Evolutionary conservation across 208 protist genomes (phyloP).

Genomic region (Herpetomonas muscarum): DNA sequence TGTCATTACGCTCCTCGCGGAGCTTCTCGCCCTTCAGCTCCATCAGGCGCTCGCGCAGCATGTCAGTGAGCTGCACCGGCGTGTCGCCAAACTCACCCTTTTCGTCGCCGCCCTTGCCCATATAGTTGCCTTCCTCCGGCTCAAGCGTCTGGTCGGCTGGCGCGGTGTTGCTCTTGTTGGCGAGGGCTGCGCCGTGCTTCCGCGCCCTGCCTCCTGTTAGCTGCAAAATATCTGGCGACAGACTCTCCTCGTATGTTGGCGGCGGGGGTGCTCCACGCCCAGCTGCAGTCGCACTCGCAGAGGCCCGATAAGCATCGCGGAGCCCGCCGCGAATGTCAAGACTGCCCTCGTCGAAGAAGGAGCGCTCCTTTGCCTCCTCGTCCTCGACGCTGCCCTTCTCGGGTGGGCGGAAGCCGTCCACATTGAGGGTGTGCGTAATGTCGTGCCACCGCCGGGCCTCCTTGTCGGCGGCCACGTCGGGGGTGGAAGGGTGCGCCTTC

Average conservation of each 20-base stretch:
- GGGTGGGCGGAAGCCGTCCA: slow-evolving; percentile 33
- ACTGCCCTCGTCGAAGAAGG: slow-evolving; percentile 78
- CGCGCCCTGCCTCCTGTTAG: slow-evolving; percentile 55
- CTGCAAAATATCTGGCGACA: slow-evolving; percentile 71
- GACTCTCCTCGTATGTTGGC: slow-evolving; percentile 15
- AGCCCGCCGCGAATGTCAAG: slow-evolving; percentile 61
- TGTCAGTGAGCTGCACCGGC: slow-evolving; percentile 82
- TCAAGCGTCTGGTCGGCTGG: slow-evolving; percentile 79
- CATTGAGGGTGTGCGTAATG: slow-evolving; percentile 43
- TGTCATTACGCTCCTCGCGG: slow-evolving; percentile 71
- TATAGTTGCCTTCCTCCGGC: slow-evolving; percentile 16
- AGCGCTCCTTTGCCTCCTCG: slow-evolving; percentile 16
- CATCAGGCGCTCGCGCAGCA: slow-evolving; percentile 85
- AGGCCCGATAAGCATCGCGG: slow-evolving; percentile 8
- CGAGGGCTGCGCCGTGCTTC: slow-evolving; percentile 45
- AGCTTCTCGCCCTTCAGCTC: slow-evolving; percentile 80
- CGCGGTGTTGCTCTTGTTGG: slow-evolving; percentile 52
- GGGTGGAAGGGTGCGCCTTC: slow-evolving; percentile 22
- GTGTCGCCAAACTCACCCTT: slow-evolving; percentile 69
- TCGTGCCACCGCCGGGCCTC: slow-evolving; percentile 45
- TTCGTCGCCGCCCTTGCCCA: slow-evolving; percentile 17
- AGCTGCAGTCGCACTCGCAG: not conserved
- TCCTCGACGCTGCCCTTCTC: slow-evolving; percentile 17
- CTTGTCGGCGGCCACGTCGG: slow-evolving; percentile 26
- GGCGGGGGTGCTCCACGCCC: not conserved